phyloP scores from a whole-genome alignment of 768 basidiomycete genomes.

The Rhodotorula sphaerocarpa region DNA sequence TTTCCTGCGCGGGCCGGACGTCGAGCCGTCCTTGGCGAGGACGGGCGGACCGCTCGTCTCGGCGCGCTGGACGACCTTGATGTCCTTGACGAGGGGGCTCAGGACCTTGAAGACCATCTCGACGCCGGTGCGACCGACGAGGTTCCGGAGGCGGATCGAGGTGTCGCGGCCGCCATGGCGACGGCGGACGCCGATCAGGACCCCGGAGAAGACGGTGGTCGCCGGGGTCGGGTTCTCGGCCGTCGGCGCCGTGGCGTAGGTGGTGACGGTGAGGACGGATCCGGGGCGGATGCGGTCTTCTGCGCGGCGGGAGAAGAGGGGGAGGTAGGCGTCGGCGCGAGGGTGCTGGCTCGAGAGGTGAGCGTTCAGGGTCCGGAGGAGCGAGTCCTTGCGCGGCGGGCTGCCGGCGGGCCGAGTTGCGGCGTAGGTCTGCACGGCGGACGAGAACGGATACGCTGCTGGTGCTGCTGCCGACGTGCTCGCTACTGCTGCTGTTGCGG shows the following conservation, averaged over 20 bases:
- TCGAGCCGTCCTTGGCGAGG: constrained; percentile 26
- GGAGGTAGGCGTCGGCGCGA: constrained; percentile 32
- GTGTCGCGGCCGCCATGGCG: constrained; percentile 71
- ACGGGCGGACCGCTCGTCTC: constrained; percentile 22
- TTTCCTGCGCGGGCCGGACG: constrained; percentile 16
- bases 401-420: neutral
- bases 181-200: constrained; percentile 66
- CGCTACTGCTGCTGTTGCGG: no score
- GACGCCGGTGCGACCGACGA: constrained; percentile 81
- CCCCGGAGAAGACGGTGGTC: constrained; percentile 63
- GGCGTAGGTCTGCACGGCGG: constrained; percentile 5
- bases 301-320: constrained; percentile 64
- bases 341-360: constrained; percentile 29
- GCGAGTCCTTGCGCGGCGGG: constrained; percentile 6
- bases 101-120: constrained; percentile 85
- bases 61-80: constrained; percentile 56
- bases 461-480: neutral
- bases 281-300: constrained; percentile 66
- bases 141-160: constrained; percentile 78
- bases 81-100: constrained; percentile 77
- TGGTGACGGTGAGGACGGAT: constrained; percentile 72
- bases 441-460: constrained; percentile 22
- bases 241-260: constrained; percentile 64
- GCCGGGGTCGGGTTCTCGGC: constrained; percentile 28
- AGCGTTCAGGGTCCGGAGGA: constrained; percentile 31